Evolutionary conservation across 371 early-diverging fungal species (phyloP), one percentile per base, ranked within the genome.

Genomic region (Dinochytrium kinnereticum): DNA sequence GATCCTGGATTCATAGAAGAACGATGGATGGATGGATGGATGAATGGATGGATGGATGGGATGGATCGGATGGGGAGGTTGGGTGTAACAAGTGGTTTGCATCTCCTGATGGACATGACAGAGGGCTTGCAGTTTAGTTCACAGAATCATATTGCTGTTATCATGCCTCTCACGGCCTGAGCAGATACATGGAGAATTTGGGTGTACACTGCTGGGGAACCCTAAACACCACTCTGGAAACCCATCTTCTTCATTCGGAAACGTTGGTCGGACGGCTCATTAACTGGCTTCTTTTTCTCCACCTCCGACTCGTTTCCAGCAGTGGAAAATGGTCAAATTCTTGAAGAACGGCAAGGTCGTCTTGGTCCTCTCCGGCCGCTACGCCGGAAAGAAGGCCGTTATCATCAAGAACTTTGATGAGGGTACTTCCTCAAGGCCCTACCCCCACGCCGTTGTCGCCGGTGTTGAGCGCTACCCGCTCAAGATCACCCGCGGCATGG

Each of bases 361-460:
- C 80, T 91, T 98, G 77, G 87, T 98, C 85, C 94, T 97, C 76
- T 93, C 95, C 82, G 99, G 99, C 78, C 95, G 97, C 78, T 94
- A 93, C 82, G 98, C 99, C 86, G 99, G 99, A 80, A 96, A 96
- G 91, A 98, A 98, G 93, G 98, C 98, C 77, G 98, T 98, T 79
- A 95, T 98, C 82, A 94, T 98, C 84, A 96, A 97, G 89, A 94
- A 92, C 92, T 88, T 73, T 74, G 86, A 87, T 75, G 86, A 87
- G 61, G 85, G 86, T 51, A 86, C 84, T 68, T 73, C 93, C 87
- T 93, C 94, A 78, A 94, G 94, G 86, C 94, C 93, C 75, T 98
- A 95, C 89, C 95, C 95, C 80, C 96, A 97, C 88, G 97, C 97
- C 82, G 86, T 98, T 76, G 96, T 98, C 82, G 97, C 94, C 74